Evolutionary conservation across 305 asterid species (phyloP), one percentile per base, ranked within the genome.

Genomic region (Ajuga reptans): DNA sequence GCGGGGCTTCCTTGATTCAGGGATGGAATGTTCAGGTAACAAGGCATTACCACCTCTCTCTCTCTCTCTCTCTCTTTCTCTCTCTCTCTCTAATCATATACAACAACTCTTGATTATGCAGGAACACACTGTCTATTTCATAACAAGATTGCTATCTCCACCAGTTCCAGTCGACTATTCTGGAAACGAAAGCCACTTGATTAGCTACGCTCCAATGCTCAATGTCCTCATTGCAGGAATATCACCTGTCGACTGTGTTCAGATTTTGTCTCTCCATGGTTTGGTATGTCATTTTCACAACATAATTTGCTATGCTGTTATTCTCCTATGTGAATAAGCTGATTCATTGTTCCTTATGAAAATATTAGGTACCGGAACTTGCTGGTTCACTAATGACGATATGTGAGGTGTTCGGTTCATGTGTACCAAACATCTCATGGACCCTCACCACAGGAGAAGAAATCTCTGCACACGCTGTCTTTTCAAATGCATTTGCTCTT

Each of bases 11-110:
- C 63, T 80, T 92, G 78, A 80, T 80, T 73, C 81, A 75, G 55
- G 96, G 98, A 59, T 92, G 98, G 98, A 86, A 86, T 72, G 62
- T 92, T 72, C 98, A 92, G 97, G 98, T 90, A 81, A 16, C 6
- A 37, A 10, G 11, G 17, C 21, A 47, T 12, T 57, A 27, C 0
- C n/a, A 11, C 7, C 67, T n/a, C 63, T 12, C 59, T 39, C 68
- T 7, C 36, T 12, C 14, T 10, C 34, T 64, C 50, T 47, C 18
- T 49, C 41, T 10, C 57, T 43, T 21, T 52, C 9, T 64, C 72
- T 72, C 36, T n/a, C n/a, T n/a, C n/a, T n/a, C n/a, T n/a, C n/a
- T 21, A 21, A 76, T 67, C 50, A 72, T 56, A 42, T 71, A 59
- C 66, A 27, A 64, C 31, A 27, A 64, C 31, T 69, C 43, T 64